Evolutionary conservation across 805 yeast species (phyloP).

Genomic region (Cyberlindnera maritima): DNA sequence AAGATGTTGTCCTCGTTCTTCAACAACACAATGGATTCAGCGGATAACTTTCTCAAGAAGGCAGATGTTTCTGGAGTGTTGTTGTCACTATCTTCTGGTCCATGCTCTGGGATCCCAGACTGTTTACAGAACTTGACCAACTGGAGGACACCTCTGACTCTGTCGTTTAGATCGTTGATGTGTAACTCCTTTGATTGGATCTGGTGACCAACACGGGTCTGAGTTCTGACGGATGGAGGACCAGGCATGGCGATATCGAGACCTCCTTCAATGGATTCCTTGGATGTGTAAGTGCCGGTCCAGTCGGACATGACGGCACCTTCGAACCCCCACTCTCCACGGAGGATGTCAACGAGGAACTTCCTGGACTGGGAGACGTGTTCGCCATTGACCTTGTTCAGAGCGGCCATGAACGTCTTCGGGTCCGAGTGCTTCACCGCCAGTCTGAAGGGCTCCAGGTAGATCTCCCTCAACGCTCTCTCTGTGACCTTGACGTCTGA

Average conservation of each 20-base stretch:
- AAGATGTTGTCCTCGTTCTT: constrained; percentile 46
- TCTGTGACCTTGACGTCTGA: constrained; percentile 50
- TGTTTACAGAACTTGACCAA: constrained; percentile 43
- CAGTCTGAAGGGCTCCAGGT: constrained; percentile 59
- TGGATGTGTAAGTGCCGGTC: constrained; percentile 52
- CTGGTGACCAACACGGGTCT: constrained; percentile 38
- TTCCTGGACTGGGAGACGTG: constrained; percentile 48
- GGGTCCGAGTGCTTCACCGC: constrained; percentile 54
- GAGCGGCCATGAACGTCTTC: constrained; percentile 54
- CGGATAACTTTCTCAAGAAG: constrained; percentile 42
- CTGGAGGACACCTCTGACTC: constrained; percentile 46
- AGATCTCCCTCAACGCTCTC: constrained; percentile 62
- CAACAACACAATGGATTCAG: constrained; percentile 52
- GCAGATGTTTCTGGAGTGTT: constrained; percentile 46
- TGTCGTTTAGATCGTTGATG: constrained; percentile 41
- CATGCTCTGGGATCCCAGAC: constrained; percentile 33
- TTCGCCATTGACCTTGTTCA: constrained; percentile 59
- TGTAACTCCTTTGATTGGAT: constrained; percentile 39
- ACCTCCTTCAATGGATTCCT: constrained; percentile 48
- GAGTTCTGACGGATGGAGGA: constrained; percentile 44
- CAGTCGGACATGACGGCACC: constrained; percentile 63
- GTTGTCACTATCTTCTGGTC: constrained; percentile 30
- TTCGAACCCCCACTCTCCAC: constrained; percentile 55
- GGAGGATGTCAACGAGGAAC: constrained; percentile 43
- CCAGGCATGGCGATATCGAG: constrained; percentile 70